Base-by-base conservation (phyloP, 176 grass and related monocot species). In the Alloteropsis semialata region DNA sequence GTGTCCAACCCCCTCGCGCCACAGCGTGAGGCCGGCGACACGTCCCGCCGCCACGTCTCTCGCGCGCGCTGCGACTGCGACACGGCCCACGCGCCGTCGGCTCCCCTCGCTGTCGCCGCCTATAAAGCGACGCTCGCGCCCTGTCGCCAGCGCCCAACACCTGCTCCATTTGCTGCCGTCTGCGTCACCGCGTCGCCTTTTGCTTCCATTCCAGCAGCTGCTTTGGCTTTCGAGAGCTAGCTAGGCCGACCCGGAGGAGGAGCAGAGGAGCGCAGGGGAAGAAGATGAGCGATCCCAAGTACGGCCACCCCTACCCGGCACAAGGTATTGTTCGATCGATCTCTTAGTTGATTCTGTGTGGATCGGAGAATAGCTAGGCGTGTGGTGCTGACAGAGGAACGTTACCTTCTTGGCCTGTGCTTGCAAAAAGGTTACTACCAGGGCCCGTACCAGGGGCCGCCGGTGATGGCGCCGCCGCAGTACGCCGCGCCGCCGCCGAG, bases 401-500 rank as follows among this genome's bases (percentile, higher is more conserved):
- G 11, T 41, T 39, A 42, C 8, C 36, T 81, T 21, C 1, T 75
- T 24, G 30, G 1, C 76, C 29, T 86, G 11, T 25, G 50, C 0
- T 21, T 39, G 10, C 8, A 22, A 37, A 8, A 49, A 90, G 85
- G 80, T 10, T 82, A 69, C 69, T 87, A 84, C 78, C 74, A 78
- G 72, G 92, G 95, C 1, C 93, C 91, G 85, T 97, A 97, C 64
- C 95, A 97, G 74, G 92, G 92, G 15, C 92, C 92, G 51, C 92
- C 90, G 49, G 92, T 95, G 86, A 95, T 95, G 95, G 90, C 88
- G 59, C 92, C 95, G 55, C 95, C 95, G 48, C 95, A 91, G 84
- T 94, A 97, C 70, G 88, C 88, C 27, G 59, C 87, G 25, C 94
- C 89, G 8, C 91, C 94, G 22, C 82, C 91, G 5, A 72, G 32